phyloP scores from a whole-genome alignment of 1,284 basidiomycete genomes.

The Coriolopsis trogii region DNA sequence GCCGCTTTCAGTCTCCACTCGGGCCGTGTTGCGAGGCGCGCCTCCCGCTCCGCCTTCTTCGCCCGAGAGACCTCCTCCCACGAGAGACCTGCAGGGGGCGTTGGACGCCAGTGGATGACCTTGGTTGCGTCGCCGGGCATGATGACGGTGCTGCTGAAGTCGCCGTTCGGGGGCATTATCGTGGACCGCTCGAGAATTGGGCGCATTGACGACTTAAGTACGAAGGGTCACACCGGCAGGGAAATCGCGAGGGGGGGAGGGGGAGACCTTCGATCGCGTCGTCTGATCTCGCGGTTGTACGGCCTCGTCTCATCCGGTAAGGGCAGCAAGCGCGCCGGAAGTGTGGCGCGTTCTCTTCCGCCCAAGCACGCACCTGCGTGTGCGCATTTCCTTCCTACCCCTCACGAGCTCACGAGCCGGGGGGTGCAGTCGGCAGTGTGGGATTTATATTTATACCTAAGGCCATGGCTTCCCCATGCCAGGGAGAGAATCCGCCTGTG shows the following conservation, averaged over 20 bases:
- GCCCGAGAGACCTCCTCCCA: constrained; percentile 29
- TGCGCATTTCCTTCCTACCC: no score
- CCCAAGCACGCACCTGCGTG: no score
- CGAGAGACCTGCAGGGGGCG: background rate
- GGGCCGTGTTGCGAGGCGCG: constrained; percentile 31
- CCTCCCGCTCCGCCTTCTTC: constrained; percentile 36
- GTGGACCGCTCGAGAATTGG: constrained; percentile 9
- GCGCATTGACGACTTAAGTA: constrained; percentile 22
- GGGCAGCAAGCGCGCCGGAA: background rate
- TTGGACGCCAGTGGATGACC: background rate
- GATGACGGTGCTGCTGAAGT: constrained; percentile 19
- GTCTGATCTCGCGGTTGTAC: constrained; percentile 17
- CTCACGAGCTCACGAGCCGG: no score
- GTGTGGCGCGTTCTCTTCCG: constrained; percentile 9
- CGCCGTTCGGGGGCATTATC: constrained; percentile 24
- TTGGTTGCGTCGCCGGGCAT: constrained; percentile 12
- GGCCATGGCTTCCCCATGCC: background rate
- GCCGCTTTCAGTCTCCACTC: constrained; percentile 35
- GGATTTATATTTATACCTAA: background rate
- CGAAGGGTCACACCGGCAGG: constrained; percentile 20
- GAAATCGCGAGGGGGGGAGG: no score
- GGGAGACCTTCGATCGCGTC: constrained; percentile 18
- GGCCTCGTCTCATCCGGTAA: no score
- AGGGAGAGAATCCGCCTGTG: background rate
- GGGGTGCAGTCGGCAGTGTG: background rate